Conservation (phyloP, 768 basidiomycete species). For the Guyanaporus albipodus region DNA sequence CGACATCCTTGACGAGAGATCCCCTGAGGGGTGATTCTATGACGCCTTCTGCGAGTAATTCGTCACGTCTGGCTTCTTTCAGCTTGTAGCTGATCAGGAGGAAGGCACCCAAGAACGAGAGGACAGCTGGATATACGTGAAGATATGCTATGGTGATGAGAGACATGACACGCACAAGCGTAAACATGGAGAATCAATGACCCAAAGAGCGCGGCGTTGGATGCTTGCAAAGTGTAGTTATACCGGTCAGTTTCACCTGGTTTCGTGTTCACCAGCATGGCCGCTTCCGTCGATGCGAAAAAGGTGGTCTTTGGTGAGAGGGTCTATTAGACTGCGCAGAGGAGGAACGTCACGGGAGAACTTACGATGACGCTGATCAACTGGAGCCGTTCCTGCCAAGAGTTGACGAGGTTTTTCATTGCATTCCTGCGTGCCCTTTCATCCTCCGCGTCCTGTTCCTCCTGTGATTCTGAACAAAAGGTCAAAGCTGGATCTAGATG, state of each 20-base stretch:
- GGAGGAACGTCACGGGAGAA: background rate
- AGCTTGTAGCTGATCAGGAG: constrained; percentile 53
- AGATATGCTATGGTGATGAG: background rate
- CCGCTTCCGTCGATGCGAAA: constrained; percentile 56
- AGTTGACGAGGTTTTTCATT: constrained; percentile 47
- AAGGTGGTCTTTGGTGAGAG: constrained; percentile 47
- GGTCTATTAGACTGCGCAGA: background rate
- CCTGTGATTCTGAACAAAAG: constrained; percentile 38
- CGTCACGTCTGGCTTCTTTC: constrained; percentile 47
- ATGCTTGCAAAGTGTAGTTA: constrained; percentile 20
- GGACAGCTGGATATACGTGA: constrained; percentile 28
- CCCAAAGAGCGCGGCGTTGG: constrained; percentile 48
- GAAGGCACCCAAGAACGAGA: constrained; percentile 56
- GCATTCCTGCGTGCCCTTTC: constrained; percentile 41
- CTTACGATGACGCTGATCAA: constrained; percentile 57
- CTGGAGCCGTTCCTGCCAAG: constrained; percentile 62
- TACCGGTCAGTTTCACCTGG: constrained; percentile 20
- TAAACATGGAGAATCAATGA: constrained; percentile 51
- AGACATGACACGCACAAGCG: constrained; percentile 36
- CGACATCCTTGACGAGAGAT: background rate
- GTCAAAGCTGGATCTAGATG: background rate
- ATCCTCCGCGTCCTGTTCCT: constrained; percentile 47
- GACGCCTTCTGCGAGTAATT: constrained; percentile 36
- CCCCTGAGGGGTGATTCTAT: background rate
- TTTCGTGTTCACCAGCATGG: constrained; percentile 44